These are phyloP conservation scores for Trifolium dubium DNA, from an alignment of 306 rosid genomes.

Conservation along the genomic window DNA sequence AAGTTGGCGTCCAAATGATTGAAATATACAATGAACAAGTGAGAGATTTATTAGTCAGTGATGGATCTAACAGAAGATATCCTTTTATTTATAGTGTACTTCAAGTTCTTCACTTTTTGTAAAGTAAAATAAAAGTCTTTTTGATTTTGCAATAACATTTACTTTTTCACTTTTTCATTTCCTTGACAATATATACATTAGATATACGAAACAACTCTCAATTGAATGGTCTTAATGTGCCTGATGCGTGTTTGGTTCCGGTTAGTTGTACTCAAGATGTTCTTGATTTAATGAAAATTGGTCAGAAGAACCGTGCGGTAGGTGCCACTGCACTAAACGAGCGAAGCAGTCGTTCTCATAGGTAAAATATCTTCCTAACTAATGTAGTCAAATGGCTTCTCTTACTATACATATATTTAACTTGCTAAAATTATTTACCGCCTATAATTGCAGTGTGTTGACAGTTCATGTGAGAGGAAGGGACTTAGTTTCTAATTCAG, in stretches of 20 bases:
- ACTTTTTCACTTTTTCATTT: conserved; percentile 15
- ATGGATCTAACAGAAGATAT: conserved; percentile 95
- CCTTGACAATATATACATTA: conserved; percentile 76
- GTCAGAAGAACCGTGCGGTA: conserved; percentile 88
- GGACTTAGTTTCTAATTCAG: conserved; percentile 71
- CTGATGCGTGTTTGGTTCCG: conserved; percentile 88
- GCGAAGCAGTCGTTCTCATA: conserved; percentile 96
- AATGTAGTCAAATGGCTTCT: conserved; percentile 8
- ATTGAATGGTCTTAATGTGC: conserved; percentile 92
- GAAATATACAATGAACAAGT: conserved; percentile 98
- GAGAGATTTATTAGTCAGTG: conserved; percentile 88
- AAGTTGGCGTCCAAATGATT: conserved; percentile 95
- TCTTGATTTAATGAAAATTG: conserved; percentile 84
- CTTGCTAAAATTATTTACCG: conserved; percentile 19
- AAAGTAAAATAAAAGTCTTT: background rate
- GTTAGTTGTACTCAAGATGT: conserved; percentile 91
- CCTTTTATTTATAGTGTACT: conserved; percentile 31
- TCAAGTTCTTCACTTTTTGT: background rate
- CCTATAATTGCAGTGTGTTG: conserved; percentile 69
- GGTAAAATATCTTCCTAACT: conserved; percentile 52
- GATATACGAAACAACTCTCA: conserved; percentile 97
- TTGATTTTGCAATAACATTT: conserved; percentile 24
- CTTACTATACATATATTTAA: conserved; percentile 17
- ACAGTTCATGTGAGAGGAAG: conserved; percentile 89
- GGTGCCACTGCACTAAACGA: conserved; percentile 97